These are phyloP conservation scores for Allodekkera sacchari DNA, from an alignment of 805 yeast genomes.

Conservation along the genomic window DNA sequence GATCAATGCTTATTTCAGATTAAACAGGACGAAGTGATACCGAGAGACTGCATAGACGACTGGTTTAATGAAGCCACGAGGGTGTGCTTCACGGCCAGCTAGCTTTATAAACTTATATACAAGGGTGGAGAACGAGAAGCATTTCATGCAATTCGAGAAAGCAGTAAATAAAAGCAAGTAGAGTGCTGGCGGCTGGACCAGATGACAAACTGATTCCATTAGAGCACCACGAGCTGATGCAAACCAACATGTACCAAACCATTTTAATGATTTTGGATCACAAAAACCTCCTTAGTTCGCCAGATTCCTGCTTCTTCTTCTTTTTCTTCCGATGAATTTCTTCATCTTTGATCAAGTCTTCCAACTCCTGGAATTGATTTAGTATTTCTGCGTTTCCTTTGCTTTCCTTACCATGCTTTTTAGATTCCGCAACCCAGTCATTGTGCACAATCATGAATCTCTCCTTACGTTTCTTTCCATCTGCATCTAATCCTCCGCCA, in stretches of 20 bases:
- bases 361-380: constrained; percentile 13
- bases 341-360: constrained; percentile 9
- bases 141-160: too few relatives aligned
- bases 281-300: constrained; percentile 7
- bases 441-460: constrained; percentile 17
- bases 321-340: constrained; percentile 2
- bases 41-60: constrained; percentile 36
- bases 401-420: background rate
- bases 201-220: too few relatives aligned
- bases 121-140: too few relatives aligned
- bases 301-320: constrained; percentile 5
- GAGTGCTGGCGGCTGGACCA: too few relatives aligned
- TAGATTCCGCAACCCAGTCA: constrained; percentile 10
- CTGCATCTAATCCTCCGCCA: constrained; percentile 7
- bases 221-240: too few relatives aligned
- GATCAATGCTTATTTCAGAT: constrained; percentile 42
- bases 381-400: constrained; percentile 5
- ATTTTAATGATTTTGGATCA: too few relatives aligned
- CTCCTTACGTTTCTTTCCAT: constrained; percentile 11
- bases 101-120: too few relatives aligned
- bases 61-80: constrained; percentile 34
- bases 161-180: too few relatives aligned
- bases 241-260: too few relatives aligned
- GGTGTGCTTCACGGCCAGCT: constrained; percentile 6
- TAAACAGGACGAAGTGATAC: constrained; percentile 20